Conservation (phyloP, 2,329 filamentous ascomycete species). For the Monosporascus sp. region DNA sequence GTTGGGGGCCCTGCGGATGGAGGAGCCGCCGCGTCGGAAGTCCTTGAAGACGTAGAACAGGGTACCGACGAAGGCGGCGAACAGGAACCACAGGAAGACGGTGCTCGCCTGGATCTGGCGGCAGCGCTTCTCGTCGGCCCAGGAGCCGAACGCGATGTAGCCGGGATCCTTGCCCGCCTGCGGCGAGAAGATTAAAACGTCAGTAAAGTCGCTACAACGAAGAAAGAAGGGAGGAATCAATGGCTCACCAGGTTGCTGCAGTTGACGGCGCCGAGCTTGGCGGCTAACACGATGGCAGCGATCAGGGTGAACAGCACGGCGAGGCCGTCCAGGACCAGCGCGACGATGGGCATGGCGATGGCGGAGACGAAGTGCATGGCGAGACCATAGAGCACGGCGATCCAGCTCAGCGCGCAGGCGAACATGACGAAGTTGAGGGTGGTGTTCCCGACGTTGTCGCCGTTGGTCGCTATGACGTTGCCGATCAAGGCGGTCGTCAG, state of each 20-base stretch:
- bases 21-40: constrained; percentile 45
- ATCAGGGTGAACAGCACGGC: constrained; percentile 67
- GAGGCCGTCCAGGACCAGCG: constrained; percentile 27
- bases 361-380: constrained; percentile 18
- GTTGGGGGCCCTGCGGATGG: constrained; percentile 37
- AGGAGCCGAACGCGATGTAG: constrained; percentile 59
- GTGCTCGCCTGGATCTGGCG: constrained; percentile 69
- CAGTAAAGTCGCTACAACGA: constrained; percentile 1
- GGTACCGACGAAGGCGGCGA: constrained; percentile 53
- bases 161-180: constrained; percentile 39
- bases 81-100: constrained; percentile 77
- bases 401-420: constrained; percentile 59
- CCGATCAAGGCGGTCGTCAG: constrained; percentile 52
- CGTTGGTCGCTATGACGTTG: constrained; percentile 51
- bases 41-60: constrained; percentile 51
- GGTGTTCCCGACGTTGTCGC: constrained; percentile 36
- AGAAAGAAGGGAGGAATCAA: neutral
- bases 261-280: constrained; percentile 63
- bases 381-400: constrained; percentile 49
- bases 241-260: constrained; percentile 54
- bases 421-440: constrained; percentile 65
- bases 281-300: constrained; percentile 63
- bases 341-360: constrained; percentile 18
- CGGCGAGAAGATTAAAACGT: neutral
- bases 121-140: constrained; percentile 59